A percentile compares a stretch with the other conserved stretches of the same genome.
Conservation (phyloP, 2,329 filamentous ascomycete genomes). For the Bipolaris oryzae region DNA sequence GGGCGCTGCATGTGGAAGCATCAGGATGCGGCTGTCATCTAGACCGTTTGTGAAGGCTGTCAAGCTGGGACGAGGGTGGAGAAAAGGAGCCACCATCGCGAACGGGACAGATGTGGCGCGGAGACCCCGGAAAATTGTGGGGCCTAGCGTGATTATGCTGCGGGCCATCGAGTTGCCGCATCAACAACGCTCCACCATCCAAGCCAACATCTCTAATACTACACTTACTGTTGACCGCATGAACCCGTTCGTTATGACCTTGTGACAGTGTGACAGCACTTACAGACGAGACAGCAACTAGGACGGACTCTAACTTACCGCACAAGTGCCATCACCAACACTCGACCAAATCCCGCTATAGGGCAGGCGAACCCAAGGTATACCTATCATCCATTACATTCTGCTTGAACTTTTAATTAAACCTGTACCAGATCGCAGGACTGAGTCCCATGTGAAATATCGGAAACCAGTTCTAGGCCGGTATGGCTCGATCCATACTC, state of each 20-base stretch:
- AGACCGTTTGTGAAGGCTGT: background rate
- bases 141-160: conserved; percentile 8
- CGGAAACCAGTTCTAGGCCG: background rate
- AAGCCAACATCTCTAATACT: conserved; percentile 4
- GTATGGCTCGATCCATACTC: conserved; percentile 45
- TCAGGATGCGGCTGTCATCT: background rate
- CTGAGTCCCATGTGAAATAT: background rate
- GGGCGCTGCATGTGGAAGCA: background rate
- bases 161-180: conserved; percentile 14
- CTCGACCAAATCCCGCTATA: background rate
- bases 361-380: background rate
- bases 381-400: background rate
- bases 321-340: background rate
- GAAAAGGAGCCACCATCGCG: background rate
- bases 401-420: background rate
- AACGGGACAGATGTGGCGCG: background rate
- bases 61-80: background rate
- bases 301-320: background rate
- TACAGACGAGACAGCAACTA: background rate
- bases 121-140: conserved; percentile 5
- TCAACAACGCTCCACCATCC: conserved; percentile 5
- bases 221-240: background rate
- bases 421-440: too few species aligned
- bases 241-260: background rate
- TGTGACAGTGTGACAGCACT: background rate